Evolutionary conservation across 257 asterid species (phyloP).

Genomic region (Fraxinus pennsylvanica): DNA sequence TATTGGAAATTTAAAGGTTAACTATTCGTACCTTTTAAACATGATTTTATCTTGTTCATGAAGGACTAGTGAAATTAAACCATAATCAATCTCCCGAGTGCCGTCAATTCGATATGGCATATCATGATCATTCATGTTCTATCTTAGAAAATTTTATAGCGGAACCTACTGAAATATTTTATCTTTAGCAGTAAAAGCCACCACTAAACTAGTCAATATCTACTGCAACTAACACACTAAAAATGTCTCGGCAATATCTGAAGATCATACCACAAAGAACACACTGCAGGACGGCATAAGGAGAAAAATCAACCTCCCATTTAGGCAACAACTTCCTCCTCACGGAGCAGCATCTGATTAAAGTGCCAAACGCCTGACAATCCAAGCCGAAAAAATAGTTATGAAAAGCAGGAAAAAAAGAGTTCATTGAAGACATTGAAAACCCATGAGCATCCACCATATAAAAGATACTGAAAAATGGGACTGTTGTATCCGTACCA

Average conservation of each 20-base stretch:
- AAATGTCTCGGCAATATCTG: slow-evolving; percentile 18
- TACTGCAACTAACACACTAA: not conserved
- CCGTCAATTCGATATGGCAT: too few species aligned
- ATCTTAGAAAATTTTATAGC: not conserved
- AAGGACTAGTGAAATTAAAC: too few species aligned
- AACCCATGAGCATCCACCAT: too few species aligned
- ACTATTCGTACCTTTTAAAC: too few species aligned
- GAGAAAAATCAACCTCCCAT: slow-evolving; percentile 6
- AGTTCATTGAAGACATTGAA: too few species aligned
- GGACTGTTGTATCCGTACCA: slow-evolving; percentile 38
- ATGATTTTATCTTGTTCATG: too few species aligned
- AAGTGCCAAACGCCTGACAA: slow-evolving; percentile 80
- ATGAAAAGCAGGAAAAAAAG: not conserved
- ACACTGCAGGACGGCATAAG: not conserved
- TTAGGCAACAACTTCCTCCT: slow-evolving; percentile 43
- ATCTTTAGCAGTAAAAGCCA: not conserved
- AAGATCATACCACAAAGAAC: not conserved
- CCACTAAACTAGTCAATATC: not conserved
- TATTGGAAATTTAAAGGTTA: too few species aligned
- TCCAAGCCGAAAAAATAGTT: not conserved
- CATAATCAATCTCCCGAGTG: too few species aligned
- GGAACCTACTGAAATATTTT: not conserved
- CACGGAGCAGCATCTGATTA: slow-evolving; percentile 60
- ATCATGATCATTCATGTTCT: too few species aligned
- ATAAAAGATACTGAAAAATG: too few species aligned